Base-by-base conservation (phyloP, 192 early-diverging fungal species). In the Linnemannia exigua region DNA sequence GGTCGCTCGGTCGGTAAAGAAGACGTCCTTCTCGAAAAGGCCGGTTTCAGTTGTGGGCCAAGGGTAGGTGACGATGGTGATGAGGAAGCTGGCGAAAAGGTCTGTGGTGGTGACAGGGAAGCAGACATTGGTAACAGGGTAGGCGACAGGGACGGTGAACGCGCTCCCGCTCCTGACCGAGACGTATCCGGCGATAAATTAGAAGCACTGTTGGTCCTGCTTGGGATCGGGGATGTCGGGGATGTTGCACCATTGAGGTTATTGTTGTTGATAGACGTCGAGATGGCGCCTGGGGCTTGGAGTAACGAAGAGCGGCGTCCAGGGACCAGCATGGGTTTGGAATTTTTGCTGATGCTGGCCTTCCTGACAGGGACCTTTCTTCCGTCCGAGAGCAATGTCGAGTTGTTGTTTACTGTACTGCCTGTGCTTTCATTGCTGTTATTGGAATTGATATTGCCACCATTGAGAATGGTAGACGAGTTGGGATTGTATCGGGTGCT, bases 221-320 rank as follows among this genome's bases (percentile, higher is more conserved):
- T n/a, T 14, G 58, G 58, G 3, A 46, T 70, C n/a, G 37, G 28
- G 22, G 77, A 20, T 72, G 69, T 46, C 70, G 51, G n/a, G 20
- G 46, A 37, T 50, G 22, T 77, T 51, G 48, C 15, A 17, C 17
- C 33, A n/a, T 61, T 69, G 25, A 20, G 28, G 67, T 54, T 38
- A 70, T 28, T 77, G 41, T 61, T 44, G 54, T 33, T 67, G 58
- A 44, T 67, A 8, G 77, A 15, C 5, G 77, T 22, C 2, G 73
- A 70, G 16, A 76, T 15, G 12, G 69, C 20, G 4, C 69, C 25
- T 4, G 82, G 82, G 3, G 77, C 47, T 19, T 79, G 82, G 14
- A 79, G 68, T 47, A 85, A 47, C 33, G 82, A 85, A 0, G 82
- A 85, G 6, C 82, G 63, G 20, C 82, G 38, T 51, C 82, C 82